These are phyloP conservation scores for Pseudocercospora fijiensis DNA, from an alignment of 2,329 filamentous ascomycete species.

Conservation along the genomic window DNA sequence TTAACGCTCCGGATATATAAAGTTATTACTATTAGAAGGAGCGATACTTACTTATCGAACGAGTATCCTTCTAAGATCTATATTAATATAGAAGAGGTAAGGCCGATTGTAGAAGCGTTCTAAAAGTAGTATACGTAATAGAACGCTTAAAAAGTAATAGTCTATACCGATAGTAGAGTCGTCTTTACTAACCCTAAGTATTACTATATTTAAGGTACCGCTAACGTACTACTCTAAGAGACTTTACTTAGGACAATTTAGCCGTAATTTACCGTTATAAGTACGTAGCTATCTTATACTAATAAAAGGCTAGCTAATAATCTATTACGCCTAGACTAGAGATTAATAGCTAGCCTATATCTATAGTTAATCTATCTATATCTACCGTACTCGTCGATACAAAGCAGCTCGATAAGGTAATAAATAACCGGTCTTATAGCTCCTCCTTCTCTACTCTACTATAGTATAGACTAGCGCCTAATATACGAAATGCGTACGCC, in stretches of 20 bases:
- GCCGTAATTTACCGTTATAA: not conserved
- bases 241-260: not conserved
- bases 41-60: not conserved
- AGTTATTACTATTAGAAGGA: no score
- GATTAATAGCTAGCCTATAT: not conserved
- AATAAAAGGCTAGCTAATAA: not conserved
- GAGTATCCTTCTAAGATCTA: not conserved
- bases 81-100: not conserved
- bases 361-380: not conserved
- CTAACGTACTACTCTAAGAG: not conserved
- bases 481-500: not conserved
- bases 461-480: not conserved
- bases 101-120: not conserved
- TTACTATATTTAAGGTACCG: not conserved
- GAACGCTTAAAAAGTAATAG: not conserved
- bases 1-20: not conserved
- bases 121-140: not conserved
- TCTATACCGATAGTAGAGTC: not conserved
- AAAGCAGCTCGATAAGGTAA: not conserved
- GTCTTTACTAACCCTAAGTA: not conserved
- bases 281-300: not conserved
- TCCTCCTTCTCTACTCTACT: not conserved
- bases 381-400: no score
- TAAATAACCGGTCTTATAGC: not conserved
- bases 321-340: not conserved